phyloP scores from a whole-genome alignment of 306 rosid genomes.

The Lathyrus aphaca region DNA sequence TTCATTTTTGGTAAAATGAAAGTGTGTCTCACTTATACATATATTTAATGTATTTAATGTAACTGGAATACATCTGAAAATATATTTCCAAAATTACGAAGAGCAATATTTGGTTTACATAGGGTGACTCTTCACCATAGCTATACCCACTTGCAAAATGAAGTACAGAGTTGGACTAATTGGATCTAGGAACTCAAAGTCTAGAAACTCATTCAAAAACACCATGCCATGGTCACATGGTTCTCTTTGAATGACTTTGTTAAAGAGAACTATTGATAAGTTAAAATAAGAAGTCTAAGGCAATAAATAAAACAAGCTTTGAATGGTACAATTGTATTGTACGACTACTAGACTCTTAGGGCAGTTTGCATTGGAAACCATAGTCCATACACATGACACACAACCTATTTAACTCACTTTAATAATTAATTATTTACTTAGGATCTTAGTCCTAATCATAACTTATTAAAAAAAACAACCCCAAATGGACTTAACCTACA shows the following conservation, averaged over 20 bases:
- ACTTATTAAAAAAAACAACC: conserved; percentile 29
- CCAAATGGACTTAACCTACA: conserved; percentile 39
- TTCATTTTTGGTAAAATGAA: no score
- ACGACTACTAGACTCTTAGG: conserved; percentile 52
- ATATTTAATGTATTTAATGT: no score
- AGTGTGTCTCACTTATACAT: no score
- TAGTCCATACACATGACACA: conserved; percentile 21
- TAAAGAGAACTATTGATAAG: conserved; percentile 15
- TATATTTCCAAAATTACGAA: no score
- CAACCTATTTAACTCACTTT: conserved; percentile 20
- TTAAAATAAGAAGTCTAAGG: conserved; percentile 12
- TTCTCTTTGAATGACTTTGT: conserved; percentile 23
- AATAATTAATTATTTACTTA: conserved; percentile 18
- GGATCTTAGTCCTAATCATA: conserved; percentile 40
- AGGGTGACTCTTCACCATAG: no score
- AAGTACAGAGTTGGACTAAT: neutral
- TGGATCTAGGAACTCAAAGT: neutral
- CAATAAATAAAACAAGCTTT: conserved; percentile 32
- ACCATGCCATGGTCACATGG: conserved; percentile 1
- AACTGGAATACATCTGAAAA: no score
- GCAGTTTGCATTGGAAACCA: conserved; percentile 55
- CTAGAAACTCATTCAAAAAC: neutral
- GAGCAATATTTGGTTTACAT: no score
- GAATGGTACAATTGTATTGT: conserved; percentile 59
- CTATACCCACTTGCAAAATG: no score